Percentiles rank a stretch among this genome's conserved stretches.
Conservation (phyloP, 495 filamentous ascomycete species). For the Pyrenopolyporus hunteri region DNA sequence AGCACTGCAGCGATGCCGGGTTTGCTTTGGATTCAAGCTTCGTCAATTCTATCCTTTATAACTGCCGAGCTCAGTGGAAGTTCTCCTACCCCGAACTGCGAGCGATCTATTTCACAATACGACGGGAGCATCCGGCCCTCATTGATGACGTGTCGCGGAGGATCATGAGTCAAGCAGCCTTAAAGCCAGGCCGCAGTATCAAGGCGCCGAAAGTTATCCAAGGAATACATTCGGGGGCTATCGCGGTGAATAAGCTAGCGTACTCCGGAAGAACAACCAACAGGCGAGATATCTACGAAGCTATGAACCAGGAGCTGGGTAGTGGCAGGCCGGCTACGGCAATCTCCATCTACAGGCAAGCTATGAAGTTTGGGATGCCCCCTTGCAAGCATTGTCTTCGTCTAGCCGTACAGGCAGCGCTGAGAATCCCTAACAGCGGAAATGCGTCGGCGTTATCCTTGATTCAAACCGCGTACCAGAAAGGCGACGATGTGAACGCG, state of each 20-base stretch:
- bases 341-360: conserved; percentile 46
- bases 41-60: conserved; percentile 50
- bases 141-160: conserved; percentile 44
- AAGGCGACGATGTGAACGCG: conserved; percentile 43
- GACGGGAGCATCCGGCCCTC: conserved; percentile 35
- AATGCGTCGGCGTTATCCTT: conserved; percentile 38
- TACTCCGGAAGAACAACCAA: conserved; percentile 32
- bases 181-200: conserved; percentile 27
- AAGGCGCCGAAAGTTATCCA: not conserved
- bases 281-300: conserved; percentile 41
- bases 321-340: conserved; percentile 31
- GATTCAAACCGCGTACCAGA: conserved; percentile 40
- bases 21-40: conserved; percentile 46
- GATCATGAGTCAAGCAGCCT: conserved; percentile 47
- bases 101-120: conserved; percentile 45
- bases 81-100: conserved; percentile 49
- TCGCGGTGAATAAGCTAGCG: conserved; percentile 29
- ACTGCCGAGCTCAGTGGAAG: conserved; percentile 44
- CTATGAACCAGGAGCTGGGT: conserved; percentile 46
- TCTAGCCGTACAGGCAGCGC: conserved; percentile 49
- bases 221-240: conserved; percentile 14
- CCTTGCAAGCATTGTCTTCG: conserved; percentile 41
- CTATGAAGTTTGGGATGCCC: conserved; percentile 41
- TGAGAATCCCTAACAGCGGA: conserved; percentile 30
- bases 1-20: conserved; percentile 41